These are phyloP conservation scores for Fusarium transvaalense DNA, from an alignment of 2,329 filamentous ascomycete genomes.

Conservation along the genomic window DNA sequence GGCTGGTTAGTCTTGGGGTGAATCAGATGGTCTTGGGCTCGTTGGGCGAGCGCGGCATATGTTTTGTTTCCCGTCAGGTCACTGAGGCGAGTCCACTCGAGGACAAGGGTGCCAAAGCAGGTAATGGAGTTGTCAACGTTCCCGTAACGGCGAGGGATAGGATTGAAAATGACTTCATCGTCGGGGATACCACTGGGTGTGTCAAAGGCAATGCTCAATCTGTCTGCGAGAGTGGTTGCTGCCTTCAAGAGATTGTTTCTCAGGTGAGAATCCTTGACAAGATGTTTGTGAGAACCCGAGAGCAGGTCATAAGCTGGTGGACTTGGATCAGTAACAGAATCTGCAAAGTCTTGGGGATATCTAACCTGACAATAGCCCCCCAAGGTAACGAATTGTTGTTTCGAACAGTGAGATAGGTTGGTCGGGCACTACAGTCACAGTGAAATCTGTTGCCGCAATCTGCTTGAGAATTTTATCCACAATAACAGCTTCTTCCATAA, in stretches of 20 bases:
- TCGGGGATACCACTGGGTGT: slow-evolving; percentile 39
- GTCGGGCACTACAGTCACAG: slow-evolving; percentile 2
- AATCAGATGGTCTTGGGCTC: slow-evolving; percentile 24
- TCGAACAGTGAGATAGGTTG: slow-evolving; percentile 36
- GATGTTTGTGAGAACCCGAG: slow-evolving; percentile 27
- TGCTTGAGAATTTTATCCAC: slow-evolving; percentile 37
- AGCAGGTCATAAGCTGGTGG: slow-evolving; percentile 32
- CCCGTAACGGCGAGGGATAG: neutral
- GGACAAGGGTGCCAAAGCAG: slow-evolving; percentile 31
- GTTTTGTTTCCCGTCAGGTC: slow-evolving; percentile 31
- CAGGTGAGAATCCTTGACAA: neutral
- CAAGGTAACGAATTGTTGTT: slow-evolving; percentile 39
- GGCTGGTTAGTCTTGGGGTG: slow-evolving; percentile 24
- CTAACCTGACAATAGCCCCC: slow-evolving; percentile 31
- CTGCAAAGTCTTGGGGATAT: neutral
- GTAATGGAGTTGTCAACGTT: slow-evolving; percentile 41
- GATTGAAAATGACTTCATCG: slow-evolving; percentile 40
- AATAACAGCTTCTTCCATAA: slow-evolving; percentile 33
- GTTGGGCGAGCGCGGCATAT: slow-evolving; percentile 29
- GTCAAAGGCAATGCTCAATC: slow-evolving; percentile 38
- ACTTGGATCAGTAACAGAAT: neutral
- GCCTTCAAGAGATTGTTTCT: neutral
- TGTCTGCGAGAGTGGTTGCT: slow-evolving; percentile 24
- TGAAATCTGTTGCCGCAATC: slow-evolving; percentile 33
- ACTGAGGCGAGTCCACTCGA: slow-evolving; percentile 41